Evolutionary conservation across 2,329 filamentous ascomycete genomes (phyloP).

Genomic region (Botrytis aclada): DNA sequence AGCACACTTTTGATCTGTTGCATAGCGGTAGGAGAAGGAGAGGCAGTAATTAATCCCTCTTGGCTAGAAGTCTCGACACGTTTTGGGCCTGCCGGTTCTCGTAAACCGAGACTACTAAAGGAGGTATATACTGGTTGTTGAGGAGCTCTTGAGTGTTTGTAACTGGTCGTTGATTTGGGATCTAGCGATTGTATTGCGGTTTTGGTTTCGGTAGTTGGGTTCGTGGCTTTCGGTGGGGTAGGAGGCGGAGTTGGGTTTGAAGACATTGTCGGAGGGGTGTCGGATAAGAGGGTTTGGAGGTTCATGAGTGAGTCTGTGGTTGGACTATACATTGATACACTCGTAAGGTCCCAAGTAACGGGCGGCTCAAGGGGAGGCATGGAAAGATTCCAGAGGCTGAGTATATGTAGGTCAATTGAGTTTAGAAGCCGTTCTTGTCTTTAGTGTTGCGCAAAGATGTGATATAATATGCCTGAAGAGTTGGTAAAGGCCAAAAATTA

Average conservation of each 20-base stretch:
- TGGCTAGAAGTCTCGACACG: background rate
- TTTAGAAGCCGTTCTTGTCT: background rate
- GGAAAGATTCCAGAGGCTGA: background rate
- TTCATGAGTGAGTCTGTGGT: background rate
- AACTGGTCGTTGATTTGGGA: background rate
- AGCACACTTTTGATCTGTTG: background rate
- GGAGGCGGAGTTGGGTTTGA: background rate
- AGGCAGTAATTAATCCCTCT: background rate
- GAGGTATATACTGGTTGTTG: background rate
- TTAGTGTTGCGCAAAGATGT: background rate
- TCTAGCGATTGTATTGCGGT: background rate
- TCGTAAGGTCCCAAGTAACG: background rate
- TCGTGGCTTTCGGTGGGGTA: too few species aligned
- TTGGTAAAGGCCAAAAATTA: background rate
- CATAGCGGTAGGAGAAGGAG: background rate
- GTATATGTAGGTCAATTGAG: background rate
- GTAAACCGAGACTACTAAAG: background rate
- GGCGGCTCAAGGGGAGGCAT: background rate
- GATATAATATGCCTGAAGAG: background rate
- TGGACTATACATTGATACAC: background rate
- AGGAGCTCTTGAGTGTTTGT: background rate
- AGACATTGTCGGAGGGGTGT: too few species aligned
- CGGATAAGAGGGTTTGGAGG: background rate
- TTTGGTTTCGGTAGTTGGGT: background rate
- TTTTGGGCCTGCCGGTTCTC: background rate